phyloP scores from a whole-genome alignment of 306 rosid species.

The Begonia fuchsioides region DNA sequence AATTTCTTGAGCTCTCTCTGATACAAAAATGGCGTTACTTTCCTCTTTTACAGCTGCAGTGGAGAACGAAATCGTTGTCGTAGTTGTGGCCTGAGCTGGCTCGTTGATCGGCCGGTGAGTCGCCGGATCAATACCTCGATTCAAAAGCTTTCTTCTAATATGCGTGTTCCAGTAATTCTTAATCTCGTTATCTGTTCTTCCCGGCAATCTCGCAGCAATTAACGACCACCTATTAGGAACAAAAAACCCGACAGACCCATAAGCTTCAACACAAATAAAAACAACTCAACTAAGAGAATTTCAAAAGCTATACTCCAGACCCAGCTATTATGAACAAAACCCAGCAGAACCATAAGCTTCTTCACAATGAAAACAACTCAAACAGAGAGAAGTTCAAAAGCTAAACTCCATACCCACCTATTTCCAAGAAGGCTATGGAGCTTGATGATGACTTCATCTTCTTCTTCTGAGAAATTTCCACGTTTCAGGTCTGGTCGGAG shows the following conservation, averaged over 20 bases:
- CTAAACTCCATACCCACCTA: slow-evolving; percentile 33
- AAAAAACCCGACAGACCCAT: slow-evolving; percentile 19
- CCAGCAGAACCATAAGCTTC: too few relatives aligned
- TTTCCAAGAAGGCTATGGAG: slow-evolving; percentile 96
- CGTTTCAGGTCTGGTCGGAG: slow-evolving; percentile 98
- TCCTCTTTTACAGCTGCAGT: slow-evolving; percentile 32
- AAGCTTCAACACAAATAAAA: neutral
- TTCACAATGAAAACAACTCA: too few relatives aligned
- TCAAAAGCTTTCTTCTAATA: slow-evolving; percentile 86
- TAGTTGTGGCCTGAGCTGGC: slow-evolving; percentile 16
- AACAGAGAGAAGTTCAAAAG: neutral
- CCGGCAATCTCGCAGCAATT: slow-evolving; percentile 89
- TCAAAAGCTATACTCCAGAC: too few relatives aligned
- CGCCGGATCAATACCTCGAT: slow-evolving; percentile 85
- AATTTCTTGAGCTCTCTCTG: slow-evolving; percentile 5
- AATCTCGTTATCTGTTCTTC: slow-evolving; percentile 95
- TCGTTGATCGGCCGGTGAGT: slow-evolving; percentile 67
- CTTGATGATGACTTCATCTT: slow-evolving; percentile 94
- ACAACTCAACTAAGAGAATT: too few relatives aligned
- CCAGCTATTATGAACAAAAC: too few relatives aligned
- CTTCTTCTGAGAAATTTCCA: slow-evolving; percentile 87
- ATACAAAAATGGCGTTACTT: slow-evolving; percentile 8
- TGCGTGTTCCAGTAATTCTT: slow-evolving; percentile 98
- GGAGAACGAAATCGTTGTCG: slow-evolving; percentile 35
- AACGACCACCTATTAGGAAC: slow-evolving; percentile 60